Evolutionary conservation across 2,329 filamentous ascomycete genomes (phyloP).

Genomic region (Celoporthe dispersa): DNA sequence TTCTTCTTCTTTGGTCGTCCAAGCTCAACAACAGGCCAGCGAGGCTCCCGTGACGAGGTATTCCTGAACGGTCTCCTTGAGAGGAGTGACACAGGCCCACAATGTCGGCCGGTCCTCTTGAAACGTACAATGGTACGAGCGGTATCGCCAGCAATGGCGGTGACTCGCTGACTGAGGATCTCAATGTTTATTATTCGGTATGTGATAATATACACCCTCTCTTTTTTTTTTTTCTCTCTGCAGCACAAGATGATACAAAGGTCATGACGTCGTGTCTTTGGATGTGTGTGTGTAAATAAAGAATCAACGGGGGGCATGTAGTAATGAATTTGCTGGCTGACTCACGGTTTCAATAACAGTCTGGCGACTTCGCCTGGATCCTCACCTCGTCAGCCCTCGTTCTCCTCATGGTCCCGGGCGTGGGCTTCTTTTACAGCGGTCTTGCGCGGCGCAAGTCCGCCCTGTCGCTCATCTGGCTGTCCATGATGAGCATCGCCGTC

Average conservation of each 20-base stretch:
- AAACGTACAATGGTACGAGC: constrained; percentile 55
- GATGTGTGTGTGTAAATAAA: not conserved
- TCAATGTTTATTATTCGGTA: constrained; percentile 86
- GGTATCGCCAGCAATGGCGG: constrained; percentile 53
- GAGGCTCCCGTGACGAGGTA: not conserved
- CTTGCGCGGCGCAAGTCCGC: constrained; percentile 88
- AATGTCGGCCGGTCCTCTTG: constrained; percentile 42
- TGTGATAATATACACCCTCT: constrained; percentile 6
- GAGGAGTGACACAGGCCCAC: constrained; percentile 9
- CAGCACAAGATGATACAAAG: too few relatives aligned
- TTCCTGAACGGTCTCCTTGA: not conserved
- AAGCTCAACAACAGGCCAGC: not conserved
- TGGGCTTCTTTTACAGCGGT: constrained; percentile 94
- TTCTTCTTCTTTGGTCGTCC: too few relatives aligned
- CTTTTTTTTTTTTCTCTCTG: not conserved
- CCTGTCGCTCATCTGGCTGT: constrained; percentile 82
- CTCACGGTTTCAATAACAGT: constrained; percentile 47
- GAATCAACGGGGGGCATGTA: too few relatives aligned
- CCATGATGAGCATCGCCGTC: constrained; percentile 78
- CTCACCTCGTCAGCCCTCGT: constrained; percentile 77
- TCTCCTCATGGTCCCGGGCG: constrained; percentile 89
- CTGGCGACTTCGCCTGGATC: constrained; percentile 84
- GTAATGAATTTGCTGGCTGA: not conserved
- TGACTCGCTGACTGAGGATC: constrained; percentile 64
- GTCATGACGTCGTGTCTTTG: too few relatives aligned